Base-by-base conservation (phyloP, 2,329 filamentous ascomycete species). In the Colletotrichum sp. region DNA sequence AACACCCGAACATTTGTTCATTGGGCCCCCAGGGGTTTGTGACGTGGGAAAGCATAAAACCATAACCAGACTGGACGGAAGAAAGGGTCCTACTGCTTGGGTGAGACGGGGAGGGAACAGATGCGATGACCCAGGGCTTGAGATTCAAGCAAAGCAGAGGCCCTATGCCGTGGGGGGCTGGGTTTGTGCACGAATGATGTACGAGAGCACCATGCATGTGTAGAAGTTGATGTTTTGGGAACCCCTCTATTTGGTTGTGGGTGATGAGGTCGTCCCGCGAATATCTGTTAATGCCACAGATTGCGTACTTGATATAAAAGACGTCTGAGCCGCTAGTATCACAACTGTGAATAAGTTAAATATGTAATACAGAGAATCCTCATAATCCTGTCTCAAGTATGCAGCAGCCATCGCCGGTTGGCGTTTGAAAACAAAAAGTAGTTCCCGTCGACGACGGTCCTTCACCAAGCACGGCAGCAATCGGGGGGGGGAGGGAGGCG, bases 151-250 rank as follows among this genome's bases (percentile, higher is more conserved):
- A 47, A 1, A 47, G 43, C n/a, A 47, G 43, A 47, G 11, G 0
- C 11, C 1, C 6, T 0, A 13, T 13, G 43, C 0, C n/a, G 2
- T 47, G 0, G 11, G n/a, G 24, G 24, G 24, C 24, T 27, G 18
- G 43, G 8, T 11, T 0, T 13, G 31, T 33, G 31, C 31, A 21
- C 11, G n/a, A 1, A 1, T 51, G 1, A 21, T 51, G 0, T 51
- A 13, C 12, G n/a, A 0, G n/a, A 2, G 13, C 12, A 1, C 12
- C 1, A 1, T 21, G 2, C 1, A 1, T 21, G 2, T 12, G 43
- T 21, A n/a, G 43, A n/a, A 0, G 11, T 47, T 47, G 11, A 47
- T 21, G 11, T 0, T n/a, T 0, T 38, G 18, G 5, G 29, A 31
- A 9, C 3, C 29, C 29, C 9, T 31, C 29, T 8, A 31, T 31